Base-by-base conservation (phyloP, 768 basidiomycete species). In the Pulveroboletus sp. region DNA sequence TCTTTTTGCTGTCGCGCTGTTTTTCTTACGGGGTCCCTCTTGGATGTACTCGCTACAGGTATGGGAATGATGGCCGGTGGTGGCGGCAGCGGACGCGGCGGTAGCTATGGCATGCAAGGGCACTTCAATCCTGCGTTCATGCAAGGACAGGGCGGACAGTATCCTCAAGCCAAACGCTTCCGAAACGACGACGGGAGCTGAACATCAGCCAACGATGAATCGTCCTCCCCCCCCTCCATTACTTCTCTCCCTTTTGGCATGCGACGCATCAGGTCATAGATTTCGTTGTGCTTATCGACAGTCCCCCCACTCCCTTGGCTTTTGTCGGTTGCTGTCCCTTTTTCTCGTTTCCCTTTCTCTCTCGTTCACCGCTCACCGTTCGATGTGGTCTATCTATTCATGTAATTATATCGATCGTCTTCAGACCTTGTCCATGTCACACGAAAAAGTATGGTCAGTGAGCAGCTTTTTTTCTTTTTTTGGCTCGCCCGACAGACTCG, bases 51-150 rank as follows among this genome's bases (percentile, higher is more conserved):
- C 51, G 57, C 46, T 64, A 69, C 65, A 75, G 74, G 73, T 66
- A 76, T 76, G 74, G 79, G 78, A 60, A 77, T 76, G 73, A 74
- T 79, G 73, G 66, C 70, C 47, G 63, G 68, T 42, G 76, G 69
- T 24, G 75, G 74, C 39, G 41, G 51, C 32, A 18, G 43, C 36
- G 56, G 47, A 47, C 45, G 46, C 67, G 50, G 78, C 46, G 76
- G 79, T 44, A 76, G 76, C 39, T 76, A 74, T 64, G 74, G 71
- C 53, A 72, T 69, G 55, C 75, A 75, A 59, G 84, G 84, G 14
- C 84, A 88, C 69, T 82, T 84, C 72, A 87, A 87, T 63, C 84
- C 86, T 4, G 82, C 84, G 18, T 88, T 89, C 64, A 80, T 84
- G 73, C 77, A 75, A 60, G 71, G 64, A 9, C 68, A 72, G 49